Evolutionary conservation across 345 rosid species (phyloP).

Genomic region (Euphorbia tirucalli): DNA sequence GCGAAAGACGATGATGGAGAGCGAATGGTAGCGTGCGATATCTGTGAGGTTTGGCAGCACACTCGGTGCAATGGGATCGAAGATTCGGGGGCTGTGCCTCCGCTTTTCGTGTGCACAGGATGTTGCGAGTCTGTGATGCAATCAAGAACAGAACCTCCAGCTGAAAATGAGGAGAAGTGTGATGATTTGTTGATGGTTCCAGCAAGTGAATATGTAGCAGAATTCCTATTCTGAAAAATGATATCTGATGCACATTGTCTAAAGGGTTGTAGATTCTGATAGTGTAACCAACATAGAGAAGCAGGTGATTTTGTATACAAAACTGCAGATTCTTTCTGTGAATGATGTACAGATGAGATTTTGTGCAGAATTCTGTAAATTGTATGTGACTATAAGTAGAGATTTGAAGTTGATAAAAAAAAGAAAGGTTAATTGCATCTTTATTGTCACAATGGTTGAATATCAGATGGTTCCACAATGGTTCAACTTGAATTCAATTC

Average conservation of each 20-base stretch:
- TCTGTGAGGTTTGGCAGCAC: slow-evolving; percentile 91
- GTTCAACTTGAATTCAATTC: slow-evolving; percentile 15
- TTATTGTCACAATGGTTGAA: too few relatives aligned
- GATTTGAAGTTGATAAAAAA: not conserved
- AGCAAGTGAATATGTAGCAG: slow-evolving; percentile 5
- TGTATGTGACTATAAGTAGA: not conserved
- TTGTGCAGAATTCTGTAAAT: not conserved
- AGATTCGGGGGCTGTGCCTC: slow-evolving; percentile 64
- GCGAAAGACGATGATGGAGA: slow-evolving; percentile 91
- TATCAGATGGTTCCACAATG: not conserved
- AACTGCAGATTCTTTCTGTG: not conserved
- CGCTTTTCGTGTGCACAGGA: slow-evolving; percentile 60
- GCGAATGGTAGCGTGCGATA: slow-evolving; percentile 83
- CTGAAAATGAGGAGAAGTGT: slow-evolving; percentile 21
- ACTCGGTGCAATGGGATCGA: slow-evolving; percentile 72
- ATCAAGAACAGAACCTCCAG: slow-evolving; percentile 31
- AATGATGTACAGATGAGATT: not conserved
- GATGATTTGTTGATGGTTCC: slow-evolving; percentile 35
- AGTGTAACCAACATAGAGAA: not conserved
- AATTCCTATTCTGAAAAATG: slow-evolving; percentile 8
- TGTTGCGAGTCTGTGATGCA: slow-evolving; percentile 58
- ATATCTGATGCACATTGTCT: slow-evolving; percentile 9
- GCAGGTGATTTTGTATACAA: not conserved
- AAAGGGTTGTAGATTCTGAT: not conserved
- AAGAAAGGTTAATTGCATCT: too few relatives aligned